Evolutionary conservation across 164 flowering plant genomes (phyloP), one percentile per base, ranked within the genome.

Genomic region (Aristolochia californica): DNA sequence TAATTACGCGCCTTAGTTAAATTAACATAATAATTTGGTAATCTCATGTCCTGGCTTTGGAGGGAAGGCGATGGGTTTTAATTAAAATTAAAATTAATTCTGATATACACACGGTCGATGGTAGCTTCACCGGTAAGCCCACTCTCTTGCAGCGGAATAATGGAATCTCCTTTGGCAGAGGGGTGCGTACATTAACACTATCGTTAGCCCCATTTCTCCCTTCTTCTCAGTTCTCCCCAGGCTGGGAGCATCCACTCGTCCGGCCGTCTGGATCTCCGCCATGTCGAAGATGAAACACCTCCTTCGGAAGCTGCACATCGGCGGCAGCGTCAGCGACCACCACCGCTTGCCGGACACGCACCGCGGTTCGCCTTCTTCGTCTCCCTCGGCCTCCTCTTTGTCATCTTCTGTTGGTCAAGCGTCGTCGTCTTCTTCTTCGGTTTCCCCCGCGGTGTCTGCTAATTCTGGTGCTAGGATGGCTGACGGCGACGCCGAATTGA

Each of bases 251-350:
- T 21, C 50, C 20, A 45, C 20, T 45, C 14, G 18, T 14, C 13
- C 48, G 17, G 50, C 50, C 20, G 18, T 16, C 50, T 21, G 21
- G 21, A 47, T 47, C 50, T 47, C 50, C 50, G 16, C 84, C 62
- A 83, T 87, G 91, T 76, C 91, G 57, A 80, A 70, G 66, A 80
- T 88, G 96, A 88, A 88, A 70, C 84, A 83, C 74, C 76, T 88
- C 0, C 85, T 85, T 0, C 76, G 90, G 53, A 88, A 83, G 71
- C 90, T 88, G 62, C 96, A 82, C 74, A 83, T 88, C 76, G 91
- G 74, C 47, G 81, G 85, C 0, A 68, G 71, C 45, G 52, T 66
- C 52, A 70, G 59, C 60, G 79, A 67, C 48, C 30, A 52, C 57
- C 55, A 56, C 12, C 43, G 66, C 67, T 18, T 65, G 28, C n/a